Evolutionary conservation across 202 grass and related monocot genomes (phyloP), one percentile per base, ranked within the genome.

Genomic region (Brachypodium distachyon): DNA sequence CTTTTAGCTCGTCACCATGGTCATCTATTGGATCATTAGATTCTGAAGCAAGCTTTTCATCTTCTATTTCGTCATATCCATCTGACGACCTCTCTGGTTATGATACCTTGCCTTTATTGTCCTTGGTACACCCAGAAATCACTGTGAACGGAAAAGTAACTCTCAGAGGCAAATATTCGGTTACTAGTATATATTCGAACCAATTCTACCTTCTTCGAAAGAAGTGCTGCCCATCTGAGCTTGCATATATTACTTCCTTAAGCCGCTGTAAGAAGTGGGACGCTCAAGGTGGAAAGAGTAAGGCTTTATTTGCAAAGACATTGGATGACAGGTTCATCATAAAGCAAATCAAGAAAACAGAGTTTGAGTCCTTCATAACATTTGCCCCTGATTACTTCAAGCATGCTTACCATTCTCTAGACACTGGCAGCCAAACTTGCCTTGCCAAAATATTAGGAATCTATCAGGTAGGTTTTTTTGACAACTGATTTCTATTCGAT

Each of bases 341-440:
- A 77, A 99, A 99, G 77, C 90, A 99, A 83, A 99, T 99, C 44
- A 99, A 99, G 72, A 96, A 81, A 82, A 84, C 96, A 87, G 92
- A 99, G 72, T 92, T 96, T 26, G 96, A 96, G 33, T 96, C 92
- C 16, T 99, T 99, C 61, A 80, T 99, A 78, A 87, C 86, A 80
- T 93, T 99, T 84, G 87, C 88, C 52, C 76, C 79, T 84, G 87
- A 93, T 55, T 99, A 99, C 77, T 99, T 99, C 61, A 85, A 93
- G 75, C 90, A 99, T 77, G 78, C 87, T 82, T 81, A 64, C 67
- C 78, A 85, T 60, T 93, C 96, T 12, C 75, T 99, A 61, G 92
- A 96, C 42, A 90, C 90, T 33, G 90, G 96, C 27, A 96, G 86
- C 61, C 89, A 94, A 72, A 95, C 92, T 78, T 91, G 96, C 72